Evolutionary conservation across 2,329 filamentous ascomycete genomes (phyloP), one percentile per base, ranked within the genome.

Genomic region (Aureobasidium sp.): DNA sequence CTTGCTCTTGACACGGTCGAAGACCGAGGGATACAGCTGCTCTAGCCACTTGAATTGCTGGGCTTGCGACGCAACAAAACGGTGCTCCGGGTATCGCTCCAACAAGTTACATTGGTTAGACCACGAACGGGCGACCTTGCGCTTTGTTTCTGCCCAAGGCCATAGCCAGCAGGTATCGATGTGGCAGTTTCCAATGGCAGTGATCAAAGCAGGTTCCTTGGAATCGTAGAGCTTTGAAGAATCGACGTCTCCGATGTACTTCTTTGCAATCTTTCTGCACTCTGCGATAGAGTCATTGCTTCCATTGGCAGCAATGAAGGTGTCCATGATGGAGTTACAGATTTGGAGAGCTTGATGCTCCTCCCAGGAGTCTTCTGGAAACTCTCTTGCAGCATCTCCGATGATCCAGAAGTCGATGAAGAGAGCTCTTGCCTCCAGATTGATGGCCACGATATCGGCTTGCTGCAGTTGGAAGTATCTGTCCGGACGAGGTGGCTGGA

Each of bases 41-140:
- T 97, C 91, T 34, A 97, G 82, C 94, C 94, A 99, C 75, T 97
- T 97, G 81, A 90, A 99, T 74, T 99, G 94, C 73, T 99, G 94
- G 20, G 93, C 94, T 72, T 96, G 91, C 0, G 92, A 97, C 71
- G 89, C 91, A 59, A 89, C 87, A 78, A 99, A 99, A 51, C 90
- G 87, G 70, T 96, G 87, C 77, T 99, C 94, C 0, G 92, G 91
- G 67, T 97, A 99, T 37, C 90, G 85, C 64, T 99, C 94, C 82
- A 99, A 91, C 69, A 99, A 79, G 70, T 96, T 88, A 75, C 92
- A 96, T 74, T 99, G 94, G 73, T 91, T 97, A 1, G 91, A 93
- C 94, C 94, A 99, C 11, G 92, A 97, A 49, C 94, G 86, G 22
- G 88, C 92, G 34, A 97, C 88, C 79, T 99, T 99, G 70, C 94